These are phyloP conservation scores for Pichia sp. DNA, from an alignment of 1,139 yeast genomes.

Conservation along the genomic window DNA sequence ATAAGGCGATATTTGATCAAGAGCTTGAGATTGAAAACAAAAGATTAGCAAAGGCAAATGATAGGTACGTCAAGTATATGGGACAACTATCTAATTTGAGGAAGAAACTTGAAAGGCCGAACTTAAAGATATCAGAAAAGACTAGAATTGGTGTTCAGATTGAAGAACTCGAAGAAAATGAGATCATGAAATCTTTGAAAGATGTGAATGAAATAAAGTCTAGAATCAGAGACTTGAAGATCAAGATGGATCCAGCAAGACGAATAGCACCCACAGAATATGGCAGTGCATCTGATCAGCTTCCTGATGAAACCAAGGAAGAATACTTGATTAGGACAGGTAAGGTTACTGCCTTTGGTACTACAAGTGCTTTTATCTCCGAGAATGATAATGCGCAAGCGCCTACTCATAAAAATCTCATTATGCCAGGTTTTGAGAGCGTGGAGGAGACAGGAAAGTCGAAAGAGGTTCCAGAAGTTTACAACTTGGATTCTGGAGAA, in stretches of 20 bases:
- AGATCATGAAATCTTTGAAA: constrained; percentile 42
- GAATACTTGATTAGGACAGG: constrained; percentile 87
- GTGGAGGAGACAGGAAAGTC: neutral
- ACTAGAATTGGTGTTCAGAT: constrained; percentile 51
- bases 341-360: constrained; percentile 90
- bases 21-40: constrained; percentile 70
- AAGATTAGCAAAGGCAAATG: constrained; percentile 59
- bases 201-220: constrained; percentile 63
- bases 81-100: constrained; percentile 10
- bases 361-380: constrained; percentile 45
- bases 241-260: constrained; percentile 2
- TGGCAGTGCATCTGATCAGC: constrained; percentile 20
- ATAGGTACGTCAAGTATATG: constrained; percentile 37
- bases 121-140: constrained; percentile 47
- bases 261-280: neutral
- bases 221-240: constrained; percentile 37
- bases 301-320: constrained; percentile 66
- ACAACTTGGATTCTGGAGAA: too few relatives aligned
- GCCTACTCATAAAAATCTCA: constrained; percentile 35
- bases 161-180: constrained; percentile 41
- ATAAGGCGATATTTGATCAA: constrained; percentile 48
- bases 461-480: neutral
- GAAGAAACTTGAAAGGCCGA: constrained; percentile 6
- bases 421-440: constrained; percentile 35
- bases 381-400: constrained; percentile 17